Percentiles rank a stretch among this genome's conserved stretches.
Evolutionary conservation across 495 filamentous ascomycete genomes (phyloP).

Genomic region (Hyphodiscus hymeniophilus): DNA sequence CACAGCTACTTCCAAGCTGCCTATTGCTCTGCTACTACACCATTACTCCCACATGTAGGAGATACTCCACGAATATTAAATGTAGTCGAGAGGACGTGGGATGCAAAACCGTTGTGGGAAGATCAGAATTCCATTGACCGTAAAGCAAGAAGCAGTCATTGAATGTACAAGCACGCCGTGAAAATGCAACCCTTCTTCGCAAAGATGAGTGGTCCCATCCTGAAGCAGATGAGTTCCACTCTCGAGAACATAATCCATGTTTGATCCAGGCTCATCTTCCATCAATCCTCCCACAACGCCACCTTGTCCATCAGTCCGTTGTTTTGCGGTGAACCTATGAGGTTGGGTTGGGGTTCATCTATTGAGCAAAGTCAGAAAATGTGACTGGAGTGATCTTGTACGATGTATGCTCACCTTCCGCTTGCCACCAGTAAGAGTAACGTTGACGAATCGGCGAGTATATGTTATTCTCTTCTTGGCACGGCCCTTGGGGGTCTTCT

Average conservation of each 20-base stretch:
- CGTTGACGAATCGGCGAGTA: constrained; percentile 98
- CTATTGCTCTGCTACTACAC: too few species aligned
- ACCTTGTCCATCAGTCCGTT: constrained; percentile 8
- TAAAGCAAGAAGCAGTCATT: constrained; percentile 20
- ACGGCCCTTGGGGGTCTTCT: constrained; percentile 92
- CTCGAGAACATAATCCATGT: constrained; percentile 20
- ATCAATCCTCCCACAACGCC: constrained; percentile 9
- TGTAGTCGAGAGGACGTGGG: too few species aligned
- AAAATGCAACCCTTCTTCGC: constrained; percentile 24
- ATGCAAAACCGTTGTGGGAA: constrained; percentile 2
- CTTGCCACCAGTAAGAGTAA: constrained; percentile 98
- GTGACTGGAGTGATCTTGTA: neutral
- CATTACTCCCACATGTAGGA: too few species aligned
- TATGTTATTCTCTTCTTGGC: constrained; percentile 97
- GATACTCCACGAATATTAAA: too few species aligned
- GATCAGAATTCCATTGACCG: constrained; percentile 17
- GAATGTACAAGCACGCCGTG: constrained; percentile 20
- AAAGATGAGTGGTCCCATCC: constrained; percentile 18
- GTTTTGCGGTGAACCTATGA: constrained; percentile 27
- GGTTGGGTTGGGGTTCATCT: constrained; percentile 60
- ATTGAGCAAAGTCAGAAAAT: neutral
- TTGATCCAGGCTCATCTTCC: constrained; percentile 18
- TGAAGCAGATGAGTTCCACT: constrained; percentile 18
- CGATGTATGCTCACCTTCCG: constrained; percentile 60
- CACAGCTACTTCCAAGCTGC: too few species aligned